phyloP scores from a whole-genome alignment of 805 yeast species.

The Saccharomycopsis fermentans region DNA sequence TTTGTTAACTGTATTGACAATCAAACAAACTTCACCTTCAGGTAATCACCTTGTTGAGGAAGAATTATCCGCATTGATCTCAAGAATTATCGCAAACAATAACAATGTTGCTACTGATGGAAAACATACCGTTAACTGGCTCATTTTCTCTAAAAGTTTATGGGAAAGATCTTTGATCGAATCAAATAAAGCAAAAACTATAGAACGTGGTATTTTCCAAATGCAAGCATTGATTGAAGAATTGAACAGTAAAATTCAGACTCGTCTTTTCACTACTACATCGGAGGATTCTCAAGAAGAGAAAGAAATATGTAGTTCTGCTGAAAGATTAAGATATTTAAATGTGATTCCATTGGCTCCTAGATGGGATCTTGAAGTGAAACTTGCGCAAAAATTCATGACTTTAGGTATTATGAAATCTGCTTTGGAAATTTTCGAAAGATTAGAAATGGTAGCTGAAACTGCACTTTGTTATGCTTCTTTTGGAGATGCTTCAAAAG shows the following conservation, averaged over 20 bases:
- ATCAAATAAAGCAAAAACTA: conserved; percentile 68
- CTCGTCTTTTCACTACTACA: conserved; percentile 38
- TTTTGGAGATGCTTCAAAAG: conserved; percentile 61
- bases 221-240: conserved; percentile 89
- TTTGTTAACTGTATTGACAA: conserved; percentile 51
- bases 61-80: conserved; percentile 68
- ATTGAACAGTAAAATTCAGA: conserved; percentile 55
- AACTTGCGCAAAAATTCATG: conserved; percentile 78
- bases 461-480: conserved; percentile 88
- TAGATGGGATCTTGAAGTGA: conserved; percentile 74
- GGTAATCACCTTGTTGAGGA: conserved; percentile 66
- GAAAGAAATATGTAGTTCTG: conserved; percentile 25
- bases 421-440: conserved; percentile 80
- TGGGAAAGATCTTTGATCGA: conserved; percentile 89
- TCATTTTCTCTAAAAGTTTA: conserved; percentile 66
- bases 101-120: conserved; percentile 31
- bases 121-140: conserved; percentile 48
- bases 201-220: conserved; percentile 89
- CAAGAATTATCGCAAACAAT: conserved; percentile 42
- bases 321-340: conserved; percentile 53
- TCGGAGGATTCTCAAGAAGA: conserved; percentile 24
- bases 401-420: conserved; percentile 75
- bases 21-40: conserved; percentile 62
- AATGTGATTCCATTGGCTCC: conserved; percentile 72
- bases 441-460: conserved; percentile 67